A percentile compares a stretch with the other conserved stretches of the same genome.
Conservation (phyloP, 805 yeast genomes). For the Crinitomyces ghanaensis region DNA sequence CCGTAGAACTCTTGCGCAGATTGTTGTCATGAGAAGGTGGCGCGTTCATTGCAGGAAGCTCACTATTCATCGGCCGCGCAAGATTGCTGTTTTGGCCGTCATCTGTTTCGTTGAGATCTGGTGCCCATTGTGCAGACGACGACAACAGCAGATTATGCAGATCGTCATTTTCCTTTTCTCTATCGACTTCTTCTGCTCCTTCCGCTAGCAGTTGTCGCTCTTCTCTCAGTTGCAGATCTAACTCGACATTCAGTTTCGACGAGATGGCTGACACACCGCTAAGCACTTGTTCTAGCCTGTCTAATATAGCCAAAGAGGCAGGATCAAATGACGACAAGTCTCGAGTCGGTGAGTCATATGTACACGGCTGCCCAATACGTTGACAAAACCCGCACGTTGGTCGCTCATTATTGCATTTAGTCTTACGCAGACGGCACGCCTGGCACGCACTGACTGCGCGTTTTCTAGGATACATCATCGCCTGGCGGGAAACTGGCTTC, state of each 20-base stretch:
- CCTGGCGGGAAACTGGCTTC: too few species aligned
- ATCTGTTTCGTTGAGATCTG: too few species aligned
- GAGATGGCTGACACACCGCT: constrained; percentile 9
- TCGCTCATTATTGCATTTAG: constrained; percentile 45
- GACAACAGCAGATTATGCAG: too few species aligned
- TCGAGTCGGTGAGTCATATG: constrained; percentile 19
- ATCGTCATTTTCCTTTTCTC: too few species aligned
- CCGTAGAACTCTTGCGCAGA: too few species aligned
- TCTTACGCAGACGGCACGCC: constrained; percentile 50
- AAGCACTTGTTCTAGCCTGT: constrained; percentile 8
- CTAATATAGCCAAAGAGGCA: constrained; percentile 13
- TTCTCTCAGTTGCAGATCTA: background rate
- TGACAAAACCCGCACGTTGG: constrained; percentile 44
- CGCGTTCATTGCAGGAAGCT: too few species aligned
- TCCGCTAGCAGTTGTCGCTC: too few species aligned
- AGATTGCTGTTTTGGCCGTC: too few species aligned
- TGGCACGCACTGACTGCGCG: constrained; percentile 67
- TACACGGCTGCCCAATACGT: constrained; percentile 51
- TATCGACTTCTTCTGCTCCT: too few species aligned
- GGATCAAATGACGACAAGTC: constrained; percentile 13
- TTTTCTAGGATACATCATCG: constrained; percentile 18
- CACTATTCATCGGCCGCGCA: too few species aligned
- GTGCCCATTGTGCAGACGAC: too few species aligned
- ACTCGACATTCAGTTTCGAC: constrained; percentile 5
- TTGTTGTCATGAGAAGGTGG: too few species aligned